A percentile compares a stretch with the other conserved stretches of the same genome.
phyloP scores from a whole-genome alignment of 1,284 basidiomycete species.

The Pascua sp. region DNA sequence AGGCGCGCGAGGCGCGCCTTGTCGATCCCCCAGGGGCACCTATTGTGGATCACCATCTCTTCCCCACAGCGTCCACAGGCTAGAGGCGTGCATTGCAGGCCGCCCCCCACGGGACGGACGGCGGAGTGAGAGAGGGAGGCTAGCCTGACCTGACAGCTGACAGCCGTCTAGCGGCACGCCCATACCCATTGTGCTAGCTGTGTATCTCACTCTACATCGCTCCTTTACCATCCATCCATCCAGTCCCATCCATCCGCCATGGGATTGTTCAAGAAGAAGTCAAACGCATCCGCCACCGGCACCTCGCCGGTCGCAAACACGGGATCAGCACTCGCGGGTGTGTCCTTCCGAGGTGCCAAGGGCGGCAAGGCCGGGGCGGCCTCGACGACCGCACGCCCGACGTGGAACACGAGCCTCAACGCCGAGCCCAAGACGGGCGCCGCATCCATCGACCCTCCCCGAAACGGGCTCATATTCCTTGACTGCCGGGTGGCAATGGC shows the following conservation, averaged over 20 bases:
- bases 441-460: conserved; percentile 2
- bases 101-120: too few species aligned
- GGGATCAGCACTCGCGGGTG: conserved; percentile 10
- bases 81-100: too few species aligned
- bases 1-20: too few species aligned
- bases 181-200: too few species aligned
- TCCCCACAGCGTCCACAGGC: too few species aligned
- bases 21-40: too few species aligned
- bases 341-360: conserved; percentile 12
- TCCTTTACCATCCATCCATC: neutral
- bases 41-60: too few species aligned
- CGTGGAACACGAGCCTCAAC: conserved; percentile 13
- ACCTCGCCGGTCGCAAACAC: neutral
- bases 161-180: too few species aligned
- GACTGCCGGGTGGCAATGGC: conserved; percentile 14
- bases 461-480: conserved; percentile 15
- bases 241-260: neutral
- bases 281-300: neutral
- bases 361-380: conserved; percentile 1
- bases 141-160: too few species aligned
- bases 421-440: conserved; percentile 9
- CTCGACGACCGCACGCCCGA: conserved; percentile 2
- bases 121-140: too few species aligned
- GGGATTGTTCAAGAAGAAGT: conserved; percentile 3
- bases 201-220: too few species aligned